Base-by-base conservation (phyloP, 2,329 filamentous ascomycete species). In the Tothia fuscella region DNA sequence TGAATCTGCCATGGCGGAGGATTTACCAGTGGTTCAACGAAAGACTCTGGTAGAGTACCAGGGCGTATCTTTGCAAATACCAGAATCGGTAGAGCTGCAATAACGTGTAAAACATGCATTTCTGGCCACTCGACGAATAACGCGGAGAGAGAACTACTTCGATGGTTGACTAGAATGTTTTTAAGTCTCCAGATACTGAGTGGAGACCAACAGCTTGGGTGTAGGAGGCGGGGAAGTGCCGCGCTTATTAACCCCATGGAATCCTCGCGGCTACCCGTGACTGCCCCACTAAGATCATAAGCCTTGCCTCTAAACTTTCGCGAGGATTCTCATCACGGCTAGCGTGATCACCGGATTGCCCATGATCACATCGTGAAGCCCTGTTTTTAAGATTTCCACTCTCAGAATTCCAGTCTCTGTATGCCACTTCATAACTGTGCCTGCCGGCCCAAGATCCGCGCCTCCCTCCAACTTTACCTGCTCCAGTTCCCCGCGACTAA, bases 311-410 rank as follows among this genome's bases (percentile, higher is more conserved):
- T n/a, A n/a, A n/a, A n/a, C n/a, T n/a, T n/a, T n/a, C n/a, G 14
- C 22, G 14, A 34, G 14, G 22, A 20, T 34, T 9, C 78, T 70
- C 64, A 79, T 70, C 1, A 83, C 68, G 2, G 79, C 80, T 30
- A 81, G 60, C 7, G 71, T 58, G 12, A 84, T 73, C 3, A 76
- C 70, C 1, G 77, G 70, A 52, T 74, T 81, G 5, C 72, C 73
- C 56, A 82, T 71, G 29, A 87, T 68, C 38, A 72, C 65, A 54
- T 85, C 86, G 54, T 88, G 82, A 4, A 76, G 79, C 82, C 43
- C 1, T 48, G 68, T 66, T 52, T 71, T 72, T 4, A 72, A 44
- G 5, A 78, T 70, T 38, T 75, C 63, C 49, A 75, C 65, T 40
- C 67, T 57, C n/a, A 78, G 60, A 0, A 68, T 42, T 1, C 73